Evolutionary conservation across 805 yeast genomes (phyloP).

Genomic region (Metschnikowia reukaufii): DNA sequence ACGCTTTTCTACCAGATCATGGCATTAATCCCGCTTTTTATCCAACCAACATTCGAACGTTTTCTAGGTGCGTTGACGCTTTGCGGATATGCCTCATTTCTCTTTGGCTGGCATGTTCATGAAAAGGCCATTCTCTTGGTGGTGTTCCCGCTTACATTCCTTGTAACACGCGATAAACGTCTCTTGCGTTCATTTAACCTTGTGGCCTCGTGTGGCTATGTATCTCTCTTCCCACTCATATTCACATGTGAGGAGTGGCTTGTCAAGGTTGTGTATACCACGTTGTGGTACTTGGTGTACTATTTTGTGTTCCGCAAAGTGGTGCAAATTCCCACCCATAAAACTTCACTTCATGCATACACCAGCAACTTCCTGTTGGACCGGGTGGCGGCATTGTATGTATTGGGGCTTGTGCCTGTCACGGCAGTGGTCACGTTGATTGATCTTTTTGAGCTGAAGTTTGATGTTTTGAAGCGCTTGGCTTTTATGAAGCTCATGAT

Average conservation of each 20-base stretch:
- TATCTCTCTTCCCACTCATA: slow-evolving; percentile 84
- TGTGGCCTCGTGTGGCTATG: slow-evolving; percentile 76
- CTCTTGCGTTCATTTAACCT: slow-evolving; percentile 70
- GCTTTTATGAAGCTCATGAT: slow-evolving; percentile 80
- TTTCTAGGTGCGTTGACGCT: slow-evolving; percentile 83
- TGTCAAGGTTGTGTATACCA: slow-evolving; percentile 72
- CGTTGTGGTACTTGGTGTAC: slow-evolving; percentile 82
- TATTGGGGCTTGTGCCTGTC: slow-evolving; percentile 65
- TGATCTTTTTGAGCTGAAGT: slow-evolving; percentile 57
- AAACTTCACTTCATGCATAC: slow-evolving; percentile 11
- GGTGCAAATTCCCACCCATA: slow-evolving; percentile 51
- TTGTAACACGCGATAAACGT: slow-evolving; percentile 69
- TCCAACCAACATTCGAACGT: slow-evolving; percentile 72
- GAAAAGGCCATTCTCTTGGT: slow-evolving; percentile 94
- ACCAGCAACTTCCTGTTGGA: slow-evolving; percentile 49
- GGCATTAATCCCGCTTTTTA: slow-evolving; percentile 66
- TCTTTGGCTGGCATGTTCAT: slow-evolving; percentile 99
- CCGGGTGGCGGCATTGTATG: slow-evolving; percentile 64
- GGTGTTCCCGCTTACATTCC: slow-evolving; percentile 81
- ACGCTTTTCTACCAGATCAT: slow-evolving; percentile 83
- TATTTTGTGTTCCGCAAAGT: slow-evolving; percentile 71
- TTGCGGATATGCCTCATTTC: slow-evolving; percentile 86
- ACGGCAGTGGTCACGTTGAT: slow-evolving; percentile 44
- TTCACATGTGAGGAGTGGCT: slow-evolving; percentile 78
- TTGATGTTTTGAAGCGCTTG: slow-evolving; percentile 51